Conservation (phyloP, 495 filamentous ascomycete species). For the Xylaria intraflava region DNA sequence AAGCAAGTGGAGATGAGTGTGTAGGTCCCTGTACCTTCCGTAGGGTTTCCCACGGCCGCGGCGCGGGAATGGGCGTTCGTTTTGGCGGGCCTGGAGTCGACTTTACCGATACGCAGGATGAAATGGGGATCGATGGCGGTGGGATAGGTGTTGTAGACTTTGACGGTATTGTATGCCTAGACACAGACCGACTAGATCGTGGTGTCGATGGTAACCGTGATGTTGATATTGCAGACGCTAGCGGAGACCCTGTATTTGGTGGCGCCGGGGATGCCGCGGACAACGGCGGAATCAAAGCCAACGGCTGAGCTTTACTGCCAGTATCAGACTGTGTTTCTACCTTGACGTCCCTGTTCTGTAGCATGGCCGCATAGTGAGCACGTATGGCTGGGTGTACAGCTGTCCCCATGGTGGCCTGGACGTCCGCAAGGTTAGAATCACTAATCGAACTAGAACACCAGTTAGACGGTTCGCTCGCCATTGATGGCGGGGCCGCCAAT, state of each 20-base stretch:
- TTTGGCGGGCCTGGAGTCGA: slow-evolving; percentile 2
- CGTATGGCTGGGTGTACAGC: slow-evolving; percentile 42
- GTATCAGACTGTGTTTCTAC: slow-evolving; percentile 6
- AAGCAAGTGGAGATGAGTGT: neutral
- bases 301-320: neutral
- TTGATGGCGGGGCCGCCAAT: neutral
- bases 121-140: slow-evolving; percentile 1
- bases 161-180: neutral
- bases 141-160: slow-evolving; percentile 6
- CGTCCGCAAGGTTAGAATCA: slow-evolving; percentile 9
- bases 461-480: neutral
- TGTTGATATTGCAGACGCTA: neutral
- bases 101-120: neutral
- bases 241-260: neutral
- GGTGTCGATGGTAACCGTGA: neutral
- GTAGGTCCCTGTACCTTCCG: slow-evolving; percentile 17
- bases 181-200: neutral
- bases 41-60: slow-evolving; percentile 26
- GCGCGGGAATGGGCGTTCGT: slow-evolving; percentile 23
- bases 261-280: neutral
- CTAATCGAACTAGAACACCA: slow-evolving; percentile 8
- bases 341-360: slow-evolving; percentile 25
- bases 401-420: slow-evolving; percentile 17
- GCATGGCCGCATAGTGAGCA: slow-evolving; percentile 33
- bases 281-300: neutral